Base-by-base conservation (phyloP, 495 filamentous ascomycete species). In the Poronia punctata region DNA sequence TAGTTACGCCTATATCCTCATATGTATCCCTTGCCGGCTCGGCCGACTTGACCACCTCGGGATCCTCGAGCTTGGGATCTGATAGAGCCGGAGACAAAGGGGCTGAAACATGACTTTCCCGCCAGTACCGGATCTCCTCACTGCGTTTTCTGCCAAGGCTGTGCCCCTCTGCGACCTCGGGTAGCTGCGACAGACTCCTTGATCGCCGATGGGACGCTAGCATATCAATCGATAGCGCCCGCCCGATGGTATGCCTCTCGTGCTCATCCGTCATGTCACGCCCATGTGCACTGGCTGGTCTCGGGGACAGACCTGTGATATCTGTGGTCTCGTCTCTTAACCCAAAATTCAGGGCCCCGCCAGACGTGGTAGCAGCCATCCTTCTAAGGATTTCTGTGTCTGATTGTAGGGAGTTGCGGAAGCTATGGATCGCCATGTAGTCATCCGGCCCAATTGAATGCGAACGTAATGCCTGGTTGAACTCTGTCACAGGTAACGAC, bases 71-170 rank as follows among this genome's bases (percentile, higher is more conserved):
- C 30, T 70, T 63, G 7, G 60, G 57, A 15, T 65, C 67, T 4
- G 68, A 72, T 18, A 69, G 66, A 33, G 72, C 48, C 10, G 70
- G 65, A 5, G 73, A 76, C 39, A 68, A 46, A 30, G 66, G 57
- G 1, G 59, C 61, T 7, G 60, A 60, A 21, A 67, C 64, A 43
- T 70, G 73, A 16, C 71, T 74, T 51, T 72, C 68, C 28, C 73
- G 62, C 73, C 73, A 76, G 45, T 71, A 75, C 15, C 71, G 70
- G 17, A 76, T 75, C 52, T 78, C 74, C 28, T 76, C 74, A 45
- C 72, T 76, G 11, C 72, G 62, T 26, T 73, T 64, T 24, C 74
- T 65, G 9, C 54, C 47, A 8, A 39, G 54, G 1, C 42, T 42
- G 9, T 49, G 56, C 4, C 24, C 23, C 5, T 47, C 52, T 2